These are phyloP conservation scores for Ganoderma multipileum DNA, from an alignment of 1,284 basidiomycete species.

Conservation along the genomic window DNA sequence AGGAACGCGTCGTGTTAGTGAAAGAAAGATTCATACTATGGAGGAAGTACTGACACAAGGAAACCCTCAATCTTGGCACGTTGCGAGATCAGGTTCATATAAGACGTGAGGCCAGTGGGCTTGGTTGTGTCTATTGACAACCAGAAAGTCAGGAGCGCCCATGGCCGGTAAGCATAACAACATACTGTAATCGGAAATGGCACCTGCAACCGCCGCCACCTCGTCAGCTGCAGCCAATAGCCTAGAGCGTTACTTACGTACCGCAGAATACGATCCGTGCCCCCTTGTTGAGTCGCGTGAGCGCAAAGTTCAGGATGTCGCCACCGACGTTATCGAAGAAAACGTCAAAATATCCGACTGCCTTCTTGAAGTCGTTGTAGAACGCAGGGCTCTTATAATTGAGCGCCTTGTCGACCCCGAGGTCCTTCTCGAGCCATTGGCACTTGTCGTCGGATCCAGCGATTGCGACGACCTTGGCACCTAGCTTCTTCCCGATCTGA, in stretches of 20 bases:
- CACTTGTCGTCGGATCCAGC: constrained; percentile 85
- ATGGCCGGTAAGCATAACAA: neutral
- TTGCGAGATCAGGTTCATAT: constrained; percentile 74
- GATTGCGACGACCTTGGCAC: constrained; percentile 86
- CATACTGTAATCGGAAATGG: constrained; percentile 82
- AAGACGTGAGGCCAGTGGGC: constrained; percentile 66
- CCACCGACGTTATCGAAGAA: constrained; percentile 93
- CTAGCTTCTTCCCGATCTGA: constrained; percentile 79
- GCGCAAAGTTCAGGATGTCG: constrained; percentile 78
- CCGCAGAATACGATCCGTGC: constrained; percentile 85
- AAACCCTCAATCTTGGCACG: constrained; percentile 86
- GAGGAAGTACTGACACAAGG: constrained; percentile 62
- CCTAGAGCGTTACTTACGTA: constrained; percentile 32
- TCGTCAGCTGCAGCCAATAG: constrained; percentile 14
- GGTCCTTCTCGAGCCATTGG: constrained; percentile 78
- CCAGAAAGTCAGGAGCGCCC: neutral
- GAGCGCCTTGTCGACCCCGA: constrained; percentile 84
- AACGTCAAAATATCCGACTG: constrained; percentile 74
- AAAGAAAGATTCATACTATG: constrained; percentile 1
- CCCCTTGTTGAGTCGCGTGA: constrained; percentile 76
- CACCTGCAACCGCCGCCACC: constrained; percentile 51
- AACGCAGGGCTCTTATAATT: constrained; percentile 89
- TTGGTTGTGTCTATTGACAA: constrained; percentile 50
- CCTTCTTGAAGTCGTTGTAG: constrained; percentile 65
- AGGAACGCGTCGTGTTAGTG: neutral